These are phyloP conservation scores for Candida taoyuanica DNA, from an alignment of 805 yeast genomes.

Conservation along the genomic window DNA sequence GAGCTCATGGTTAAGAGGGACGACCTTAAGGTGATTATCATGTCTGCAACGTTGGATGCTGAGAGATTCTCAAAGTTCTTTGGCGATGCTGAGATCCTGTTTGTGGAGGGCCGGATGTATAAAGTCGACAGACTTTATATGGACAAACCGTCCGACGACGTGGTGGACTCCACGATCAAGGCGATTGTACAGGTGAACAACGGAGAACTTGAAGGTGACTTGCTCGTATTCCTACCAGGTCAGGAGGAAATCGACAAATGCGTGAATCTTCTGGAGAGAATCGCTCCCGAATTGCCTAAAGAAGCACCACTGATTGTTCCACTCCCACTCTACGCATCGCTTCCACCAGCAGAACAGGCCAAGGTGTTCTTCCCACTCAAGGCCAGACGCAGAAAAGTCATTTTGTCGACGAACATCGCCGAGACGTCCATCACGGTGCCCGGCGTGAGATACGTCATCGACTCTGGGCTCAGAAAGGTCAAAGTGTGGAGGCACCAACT, in stretches of 20 bases:
- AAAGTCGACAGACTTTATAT: slow-evolving; percentile 75
- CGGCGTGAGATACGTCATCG: slow-evolving; percentile 90
- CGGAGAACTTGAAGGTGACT: slow-evolving; percentile 76
- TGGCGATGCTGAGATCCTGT: slow-evolving; percentile 73
- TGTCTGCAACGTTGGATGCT: slow-evolving; percentile 98
- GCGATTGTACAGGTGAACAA: slow-evolving; percentile 74
- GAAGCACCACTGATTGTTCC: slow-evolving; percentile 75
- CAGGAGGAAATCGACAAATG: slow-evolving; percentile 96
- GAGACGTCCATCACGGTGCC: slow-evolving; percentile 96
- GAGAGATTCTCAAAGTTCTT: slow-evolving; percentile 78
- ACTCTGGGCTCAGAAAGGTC: slow-evolving; percentile 88
- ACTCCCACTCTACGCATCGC: slow-evolving; percentile 88
- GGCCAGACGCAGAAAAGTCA: slow-evolving; percentile 72
- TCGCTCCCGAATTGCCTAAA: slow-evolving; percentile 63
- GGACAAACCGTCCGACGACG: slow-evolving; percentile 64
- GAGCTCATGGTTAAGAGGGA: slow-evolving; percentile 49
- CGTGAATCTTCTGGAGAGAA: slow-evolving; percentile 51
- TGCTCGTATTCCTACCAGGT: slow-evolving; percentile 90
- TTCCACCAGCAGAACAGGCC: slow-evolving; percentile 80
- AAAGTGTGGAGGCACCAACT: slow-evolving; percentile 92
- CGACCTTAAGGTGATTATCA: slow-evolving; percentile 67
- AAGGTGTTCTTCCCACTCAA: slow-evolving; percentile 67
- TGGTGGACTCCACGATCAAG: slow-evolving; percentile 74
- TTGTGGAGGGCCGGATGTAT: slow-evolving; percentile 85
- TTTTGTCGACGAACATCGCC: slow-evolving; percentile 92